Evolutionary conservation across 352 stramenopile genomes (phyloP), one percentile per base, ranked within the genome.

Genomic region (Blastocystis sp.): DNA sequence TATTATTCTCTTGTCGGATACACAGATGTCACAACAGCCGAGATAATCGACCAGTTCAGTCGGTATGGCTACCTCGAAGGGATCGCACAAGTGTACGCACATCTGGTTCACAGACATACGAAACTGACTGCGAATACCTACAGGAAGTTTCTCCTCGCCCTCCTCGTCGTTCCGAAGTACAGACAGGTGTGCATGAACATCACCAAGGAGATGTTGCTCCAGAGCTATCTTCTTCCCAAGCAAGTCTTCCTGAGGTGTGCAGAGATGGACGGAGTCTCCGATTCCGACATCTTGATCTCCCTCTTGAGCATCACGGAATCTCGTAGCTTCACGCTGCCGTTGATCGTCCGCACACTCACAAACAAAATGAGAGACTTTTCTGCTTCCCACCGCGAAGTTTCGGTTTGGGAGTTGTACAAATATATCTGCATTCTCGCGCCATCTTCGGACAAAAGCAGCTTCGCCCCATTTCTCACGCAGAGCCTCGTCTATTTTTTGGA

Each of bases 351-450:
- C 9, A 68, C 62, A 13, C 73, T 84, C 15, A 18, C 34, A 23
- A 41, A 66, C n/a, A 29, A 64, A 26, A 84, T 84, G 43, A 39
- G 53, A 11, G 34, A 47, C 15, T 64, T 84, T 37, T 64, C 73
- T 15, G 9, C 26, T 6, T 50, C 73, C 3, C 59, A 68, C 23
- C 56, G 73, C 3, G 13, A 69, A n/a, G 53, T 84, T 3, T 84
- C 73, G 29, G 73, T 84, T 0, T 84, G 54, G 47, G 73, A 84
- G n/a, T n/a, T 84, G 4, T 84, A 84, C 50, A 84, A 84, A 11
- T 84, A 84, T 34, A 23, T 84, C 3, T 63, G 26, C n/a, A 20
- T 84, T 20, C 50, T 84, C 34, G 13, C 73, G 29, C 73, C 73
- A 13, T 50, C 26, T 11, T 23, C 20, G 23, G 39, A 84, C 73